phyloP scores from a whole-genome alignment of 2,329 filamentous ascomycete species.

The Mycosphaerelloides madeirae region DNA sequence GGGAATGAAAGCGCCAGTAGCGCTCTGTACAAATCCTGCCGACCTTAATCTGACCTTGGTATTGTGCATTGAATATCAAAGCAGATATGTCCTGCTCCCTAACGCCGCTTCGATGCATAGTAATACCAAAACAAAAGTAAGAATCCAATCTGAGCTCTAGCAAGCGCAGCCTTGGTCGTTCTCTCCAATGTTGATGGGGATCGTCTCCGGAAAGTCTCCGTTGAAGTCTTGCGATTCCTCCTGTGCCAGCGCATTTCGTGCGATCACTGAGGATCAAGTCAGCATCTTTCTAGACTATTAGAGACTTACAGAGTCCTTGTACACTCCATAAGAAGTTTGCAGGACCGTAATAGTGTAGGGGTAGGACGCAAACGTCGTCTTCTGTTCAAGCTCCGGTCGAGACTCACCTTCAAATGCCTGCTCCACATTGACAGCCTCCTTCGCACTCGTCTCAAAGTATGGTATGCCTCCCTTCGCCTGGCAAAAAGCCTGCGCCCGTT shows the following conservation, averaged over 20 bases:
- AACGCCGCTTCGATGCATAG: conserved; percentile 12
- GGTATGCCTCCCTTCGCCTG: conserved; percentile 96
- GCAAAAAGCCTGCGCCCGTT: conserved; percentile 95
- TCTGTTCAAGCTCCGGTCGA: too few species aligned
- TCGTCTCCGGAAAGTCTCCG: conserved; percentile 94
- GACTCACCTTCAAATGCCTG: conserved; percentile 64
- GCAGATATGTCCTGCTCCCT: conserved; percentile 1
- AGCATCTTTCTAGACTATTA: too few species aligned
- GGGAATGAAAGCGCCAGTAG: not conserved
- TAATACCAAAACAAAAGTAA: not conserved
- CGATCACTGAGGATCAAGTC: conserved; percentile 64
- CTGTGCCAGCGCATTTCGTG: conserved; percentile 88
- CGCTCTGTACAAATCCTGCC: conserved; percentile 3
- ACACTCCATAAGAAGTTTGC: too few species aligned
- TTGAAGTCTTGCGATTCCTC: conserved; percentile 98
- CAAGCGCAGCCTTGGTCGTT: conserved; percentile 91
- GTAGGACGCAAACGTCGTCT: too few species aligned
- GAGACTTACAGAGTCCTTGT: too few species aligned
- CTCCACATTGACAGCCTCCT: conserved; percentile 97
- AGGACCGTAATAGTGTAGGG: too few species aligned
- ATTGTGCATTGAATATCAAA: conserved; percentile 1
- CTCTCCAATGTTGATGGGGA: conserved; percentile 95
- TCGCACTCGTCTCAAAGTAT: conserved; percentile 98
- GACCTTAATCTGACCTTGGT: conserved; percentile 2
- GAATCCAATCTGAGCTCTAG: conserved; percentile 39